Conservation (phyloP, 2,329 filamentous ascomycete genomes). For the Phyllachora maydis region DNA sequence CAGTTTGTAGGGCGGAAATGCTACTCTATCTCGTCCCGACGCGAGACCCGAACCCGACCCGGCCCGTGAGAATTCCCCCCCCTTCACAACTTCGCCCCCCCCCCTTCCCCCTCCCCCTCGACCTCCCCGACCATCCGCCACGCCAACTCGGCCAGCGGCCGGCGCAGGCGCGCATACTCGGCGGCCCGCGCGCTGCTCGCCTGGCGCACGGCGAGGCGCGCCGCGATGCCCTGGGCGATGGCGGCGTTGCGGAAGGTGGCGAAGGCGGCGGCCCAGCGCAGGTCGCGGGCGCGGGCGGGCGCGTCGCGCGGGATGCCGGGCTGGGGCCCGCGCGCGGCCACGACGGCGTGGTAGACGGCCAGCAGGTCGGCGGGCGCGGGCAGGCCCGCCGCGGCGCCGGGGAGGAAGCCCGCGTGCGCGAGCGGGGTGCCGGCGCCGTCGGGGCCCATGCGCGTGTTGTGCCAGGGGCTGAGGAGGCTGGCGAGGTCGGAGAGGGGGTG, state of each 20-base stretch:
- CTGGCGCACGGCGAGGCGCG: constrained; percentile 64
- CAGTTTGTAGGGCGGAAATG: too few species aligned
- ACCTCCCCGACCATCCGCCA: constrained; percentile 47
- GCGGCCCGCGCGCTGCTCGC: constrained; percentile 72
- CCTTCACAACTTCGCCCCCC: constrained; percentile 4
- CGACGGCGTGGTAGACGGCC: constrained; percentile 20
- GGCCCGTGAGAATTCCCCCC: too few species aligned
- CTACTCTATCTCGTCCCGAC: too few species aligned
- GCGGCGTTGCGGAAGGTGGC: constrained; percentile 38
- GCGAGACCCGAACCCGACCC: too few species aligned
- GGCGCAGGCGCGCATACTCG: constrained; percentile 48
- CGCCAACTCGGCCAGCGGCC: constrained; percentile 54
- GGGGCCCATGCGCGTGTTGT: constrained; percentile 13
- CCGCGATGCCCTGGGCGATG: constrained; percentile 76
- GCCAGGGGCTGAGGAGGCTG: constrained; percentile 45
- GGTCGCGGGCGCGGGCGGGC: constrained; percentile 18
- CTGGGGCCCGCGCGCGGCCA: too few species aligned
- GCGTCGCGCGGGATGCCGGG: constrained; percentile 1
- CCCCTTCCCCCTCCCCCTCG: constrained; percentile 4
- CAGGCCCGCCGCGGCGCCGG: constrained; percentile 40
- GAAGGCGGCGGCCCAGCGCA: constrained; percentile 41
- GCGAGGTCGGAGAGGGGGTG: constrained; percentile 81
- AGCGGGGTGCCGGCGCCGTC: constrained; percentile 8
- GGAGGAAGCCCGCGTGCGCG: constrained; percentile 31
- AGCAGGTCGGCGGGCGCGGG: constrained; percentile 12